Evolutionary conservation across 2,329 filamentous ascomycete genomes (phyloP).

Genomic region (Colletotrichum melonis): DNA sequence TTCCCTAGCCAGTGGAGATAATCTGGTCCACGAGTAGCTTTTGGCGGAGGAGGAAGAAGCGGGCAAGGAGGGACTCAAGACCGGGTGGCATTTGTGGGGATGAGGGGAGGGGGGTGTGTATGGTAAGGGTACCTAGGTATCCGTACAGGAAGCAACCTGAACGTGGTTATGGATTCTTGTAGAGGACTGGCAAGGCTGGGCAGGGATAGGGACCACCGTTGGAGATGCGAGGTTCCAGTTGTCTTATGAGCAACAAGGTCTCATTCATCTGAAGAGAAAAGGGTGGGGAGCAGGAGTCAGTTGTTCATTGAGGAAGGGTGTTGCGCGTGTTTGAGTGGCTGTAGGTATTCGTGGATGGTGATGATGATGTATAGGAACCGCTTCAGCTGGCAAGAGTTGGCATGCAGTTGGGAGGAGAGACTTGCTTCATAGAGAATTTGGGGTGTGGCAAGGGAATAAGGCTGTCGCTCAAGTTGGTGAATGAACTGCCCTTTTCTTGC

Average conservation of each 20-base stretch:
- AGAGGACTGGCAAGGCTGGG: constrained; percentile 8
- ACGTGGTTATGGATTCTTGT: not conserved
- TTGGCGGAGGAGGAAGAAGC: constrained; percentile 26
- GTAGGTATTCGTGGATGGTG: constrained; percentile 9
- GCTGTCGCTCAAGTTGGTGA: constrained; percentile 24
- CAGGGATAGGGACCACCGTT: constrained; percentile 35
- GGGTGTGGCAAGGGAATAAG: constrained; percentile 25
- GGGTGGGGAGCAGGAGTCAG: constrained; percentile 29
- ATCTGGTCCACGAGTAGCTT: constrained; percentile 30
- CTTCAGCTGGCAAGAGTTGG: constrained; percentile 23
- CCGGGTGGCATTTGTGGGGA: constrained; percentile 37
- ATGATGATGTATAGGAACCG: constrained; percentile 18
- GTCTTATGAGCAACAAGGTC: constrained; percentile 37
- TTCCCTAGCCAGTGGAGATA: constrained; percentile 27
- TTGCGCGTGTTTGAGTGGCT: constrained; percentile 27
- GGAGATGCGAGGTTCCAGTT: constrained; percentile 37
- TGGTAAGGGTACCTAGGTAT: not conserved
- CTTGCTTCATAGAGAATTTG: not conserved
- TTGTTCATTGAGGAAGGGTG: constrained; percentile 18
- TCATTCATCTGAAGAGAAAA: constrained; percentile 33
- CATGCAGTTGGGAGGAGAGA: not conserved
- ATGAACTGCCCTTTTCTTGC: constrained; percentile 13
- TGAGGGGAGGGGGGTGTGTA: constrained; percentile 5
- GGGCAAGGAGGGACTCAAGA: constrained; percentile 21
- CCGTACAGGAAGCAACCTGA: not conserved